A percentile compares a stretch with the other conserved stretches of the same genome.
phyloP scores from a whole-genome alignment of 306 rosid genomes.

The Luffa acutangula region DNA sequence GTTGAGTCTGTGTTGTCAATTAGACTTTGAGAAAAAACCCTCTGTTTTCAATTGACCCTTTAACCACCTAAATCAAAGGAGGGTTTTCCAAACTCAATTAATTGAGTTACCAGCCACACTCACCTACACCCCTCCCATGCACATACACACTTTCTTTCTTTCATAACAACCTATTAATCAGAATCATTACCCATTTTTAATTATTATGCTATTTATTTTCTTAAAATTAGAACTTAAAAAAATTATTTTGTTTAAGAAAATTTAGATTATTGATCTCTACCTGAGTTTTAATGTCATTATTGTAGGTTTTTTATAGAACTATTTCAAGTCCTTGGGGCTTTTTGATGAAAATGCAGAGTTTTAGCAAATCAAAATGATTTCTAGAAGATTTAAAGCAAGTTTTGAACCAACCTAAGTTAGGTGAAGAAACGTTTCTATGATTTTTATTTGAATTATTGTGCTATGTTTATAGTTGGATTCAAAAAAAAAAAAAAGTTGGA shows the following conservation, averaged over 20 bases:
- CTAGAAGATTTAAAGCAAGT: neutral
- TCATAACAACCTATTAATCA: neutral
- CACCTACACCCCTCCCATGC: neutral
- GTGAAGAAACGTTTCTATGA: neutral
- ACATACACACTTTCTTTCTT: neutral
- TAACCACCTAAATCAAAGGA: neutral
- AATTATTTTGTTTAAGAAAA: neutral
- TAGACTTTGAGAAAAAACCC: neutral
- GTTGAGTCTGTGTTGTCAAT: neutral
- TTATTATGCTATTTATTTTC: neutral
- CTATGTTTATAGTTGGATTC: neutral
- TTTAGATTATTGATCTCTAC: neutral
- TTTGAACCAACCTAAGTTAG: neutral
- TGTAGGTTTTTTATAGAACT: neutral
- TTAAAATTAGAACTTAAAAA: neutral
- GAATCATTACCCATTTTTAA: neutral
- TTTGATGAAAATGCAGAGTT: neutral
- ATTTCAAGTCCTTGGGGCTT: neutral
- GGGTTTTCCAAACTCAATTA: conserved; percentile 3
- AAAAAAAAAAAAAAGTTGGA: no score
- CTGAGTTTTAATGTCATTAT: neutral
- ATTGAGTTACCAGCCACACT: neutral
- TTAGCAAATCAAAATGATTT: neutral
- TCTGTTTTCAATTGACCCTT: neutral
- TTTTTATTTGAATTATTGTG: neutral